Percentiles rank a stretch among this genome's conserved stretches.
Conservation (phyloP, 2,329 filamentous ascomycete species). For the Volutella citrinella region DNA sequence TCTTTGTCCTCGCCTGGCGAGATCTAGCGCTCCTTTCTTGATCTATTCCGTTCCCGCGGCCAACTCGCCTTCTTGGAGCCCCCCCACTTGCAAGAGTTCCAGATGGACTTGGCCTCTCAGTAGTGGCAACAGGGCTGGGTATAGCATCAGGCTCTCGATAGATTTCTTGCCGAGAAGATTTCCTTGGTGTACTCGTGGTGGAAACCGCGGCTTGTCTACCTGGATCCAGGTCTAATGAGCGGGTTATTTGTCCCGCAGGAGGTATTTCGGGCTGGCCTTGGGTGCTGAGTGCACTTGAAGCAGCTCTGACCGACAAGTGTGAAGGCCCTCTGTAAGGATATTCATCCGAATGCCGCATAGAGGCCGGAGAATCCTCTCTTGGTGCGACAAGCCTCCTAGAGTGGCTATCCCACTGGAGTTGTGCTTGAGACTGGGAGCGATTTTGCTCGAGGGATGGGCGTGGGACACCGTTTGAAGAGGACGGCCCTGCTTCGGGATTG, state of each 20-base stretch:
- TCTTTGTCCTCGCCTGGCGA: constrained; percentile 17
- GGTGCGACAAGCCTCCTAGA: constrained; percentile 47
- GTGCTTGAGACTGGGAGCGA: constrained; percentile 29
- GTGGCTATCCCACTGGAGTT: constrained; percentile 52
- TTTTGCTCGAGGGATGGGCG: constrained; percentile 31
- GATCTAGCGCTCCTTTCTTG: constrained; percentile 15
- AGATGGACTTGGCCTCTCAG: constrained; percentile 17
- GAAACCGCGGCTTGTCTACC: constrained; percentile 9
- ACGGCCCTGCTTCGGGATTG: constrained; percentile 20
- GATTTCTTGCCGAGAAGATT: constrained; percentile 15
- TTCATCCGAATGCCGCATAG: constrained; percentile 39
- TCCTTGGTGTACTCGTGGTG: constrained; percentile 14
- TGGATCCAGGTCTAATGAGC: constrained; percentile 14
- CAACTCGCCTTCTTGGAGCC: constrained; percentile 13
- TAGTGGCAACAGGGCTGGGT: constrained; percentile 20
- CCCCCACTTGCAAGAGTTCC: constrained; percentile 14
- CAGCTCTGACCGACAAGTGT: constrained; percentile 52
- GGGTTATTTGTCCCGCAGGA: constrained; percentile 14
- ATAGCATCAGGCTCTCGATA: constrained; percentile 12
- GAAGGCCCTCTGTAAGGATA: constrained; percentile 38
- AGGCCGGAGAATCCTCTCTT: constrained; percentile 29
- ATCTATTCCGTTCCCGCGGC: too few species aligned
- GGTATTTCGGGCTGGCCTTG: too few species aligned
- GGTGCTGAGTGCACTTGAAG: constrained; percentile 56
- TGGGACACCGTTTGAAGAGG: constrained; percentile 15